phyloP scores from a whole-genome alignment of 2,329 filamentous ascomycete genomes.

The Colletotrichum sp. region DNA sequence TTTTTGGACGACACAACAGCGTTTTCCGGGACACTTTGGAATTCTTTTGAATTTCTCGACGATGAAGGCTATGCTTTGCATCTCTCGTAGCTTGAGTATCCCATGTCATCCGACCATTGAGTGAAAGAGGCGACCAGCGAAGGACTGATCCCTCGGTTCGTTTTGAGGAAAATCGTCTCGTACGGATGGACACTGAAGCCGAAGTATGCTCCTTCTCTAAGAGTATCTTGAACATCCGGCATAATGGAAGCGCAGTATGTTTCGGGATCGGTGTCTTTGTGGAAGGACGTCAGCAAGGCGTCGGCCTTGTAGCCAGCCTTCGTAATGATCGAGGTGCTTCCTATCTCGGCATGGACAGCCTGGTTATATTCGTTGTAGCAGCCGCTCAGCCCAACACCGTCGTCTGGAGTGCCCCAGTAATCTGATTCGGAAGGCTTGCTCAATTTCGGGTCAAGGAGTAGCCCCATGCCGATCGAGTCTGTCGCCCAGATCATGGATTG shows the following conservation, averaged over 20 bases:
- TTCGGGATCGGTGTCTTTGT: neutral
- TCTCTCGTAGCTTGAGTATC: neutral
- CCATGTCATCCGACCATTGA: slow-evolving; percentile 21
- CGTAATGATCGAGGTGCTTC: slow-evolving; percentile 31
- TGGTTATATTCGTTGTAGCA: slow-evolving; percentile 32
- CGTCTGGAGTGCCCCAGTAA: slow-evolving; percentile 25
- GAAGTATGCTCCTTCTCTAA: slow-evolving; percentile 32
- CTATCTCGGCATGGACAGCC: slow-evolving; percentile 35
- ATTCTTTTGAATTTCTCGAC: too few species aligned
- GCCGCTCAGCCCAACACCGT: slow-evolving; percentile 30
- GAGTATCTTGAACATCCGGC: slow-evolving; percentile 23
- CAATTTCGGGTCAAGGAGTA: slow-evolving; percentile 34
- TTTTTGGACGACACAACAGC: too few species aligned
- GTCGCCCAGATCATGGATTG: slow-evolving; percentile 44
- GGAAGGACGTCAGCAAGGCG: slow-evolving; percentile 35
- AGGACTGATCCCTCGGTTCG: slow-evolving; percentile 33
- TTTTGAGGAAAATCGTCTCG: slow-evolving; percentile 42
- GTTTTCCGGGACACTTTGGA: too few species aligned
- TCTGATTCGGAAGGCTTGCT: slow-evolving; percentile 14
- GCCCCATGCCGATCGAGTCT: slow-evolving; percentile 38
- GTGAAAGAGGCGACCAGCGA: slow-evolving; percentile 29
- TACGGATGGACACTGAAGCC: slow-evolving; percentile 40
- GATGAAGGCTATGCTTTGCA: neutral
- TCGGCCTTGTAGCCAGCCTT: slow-evolving; percentile 37
- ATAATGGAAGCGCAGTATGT: slow-evolving; percentile 15